A percentile compares a stretch with the other conserved stretches of the same genome.
Evolutionary conservation across 495 filamentous ascomycete species (phyloP).

Genomic region (Penicillium steckii): DNA sequence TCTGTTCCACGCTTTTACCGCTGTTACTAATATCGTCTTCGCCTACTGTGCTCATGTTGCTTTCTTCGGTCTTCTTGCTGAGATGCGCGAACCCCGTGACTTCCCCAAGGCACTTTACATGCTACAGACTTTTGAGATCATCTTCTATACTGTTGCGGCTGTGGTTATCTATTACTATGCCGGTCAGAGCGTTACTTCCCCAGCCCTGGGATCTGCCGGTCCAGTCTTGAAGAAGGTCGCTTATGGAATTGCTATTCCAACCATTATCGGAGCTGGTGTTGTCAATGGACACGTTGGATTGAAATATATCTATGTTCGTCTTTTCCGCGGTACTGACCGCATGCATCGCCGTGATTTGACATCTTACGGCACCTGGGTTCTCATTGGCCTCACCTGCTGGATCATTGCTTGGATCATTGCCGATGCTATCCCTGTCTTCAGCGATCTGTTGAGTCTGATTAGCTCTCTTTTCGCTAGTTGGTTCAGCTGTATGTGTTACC

Average conservation of each 20-base stretch:
- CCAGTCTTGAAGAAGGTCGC: constrained; percentile 61
- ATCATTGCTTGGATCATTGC: constrained; percentile 70
- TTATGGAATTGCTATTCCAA: constrained; percentile 75
- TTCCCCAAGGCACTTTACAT: constrained; percentile 62
- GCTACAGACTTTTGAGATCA: constrained; percentile 60
- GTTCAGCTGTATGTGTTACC: constrained; percentile 29
- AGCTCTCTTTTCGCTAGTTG: constrained; percentile 33
- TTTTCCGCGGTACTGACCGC: constrained; percentile 54
- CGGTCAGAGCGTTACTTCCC: constrained; percentile 61
- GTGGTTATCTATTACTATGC: constrained; percentile 65
- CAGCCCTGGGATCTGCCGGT: constrained; percentile 67
- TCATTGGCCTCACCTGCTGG: constrained; percentile 55
- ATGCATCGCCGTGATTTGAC: constrained; percentile 56
- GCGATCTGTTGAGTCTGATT: constrained; percentile 55
- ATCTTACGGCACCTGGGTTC: constrained; percentile 52
- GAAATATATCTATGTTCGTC: constrained; percentile 65
- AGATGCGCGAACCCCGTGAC: constrained; percentile 66
- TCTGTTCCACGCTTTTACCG: constrained; percentile 30
- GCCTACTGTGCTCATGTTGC: constrained; percentile 53
- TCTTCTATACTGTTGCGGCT: constrained; percentile 54
- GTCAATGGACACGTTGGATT: constrained; percentile 61
- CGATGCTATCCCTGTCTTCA: constrained; percentile 71
- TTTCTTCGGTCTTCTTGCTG: constrained; percentile 72
- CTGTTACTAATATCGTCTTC: constrained; percentile 38
- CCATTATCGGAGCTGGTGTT: constrained; percentile 43